A percentile compares a stretch with the other conserved stretches of the same genome.
Conservation (phyloP, 1,284 basidiomycete genomes). For the Phellopilus nigrolimitatus region DNA sequence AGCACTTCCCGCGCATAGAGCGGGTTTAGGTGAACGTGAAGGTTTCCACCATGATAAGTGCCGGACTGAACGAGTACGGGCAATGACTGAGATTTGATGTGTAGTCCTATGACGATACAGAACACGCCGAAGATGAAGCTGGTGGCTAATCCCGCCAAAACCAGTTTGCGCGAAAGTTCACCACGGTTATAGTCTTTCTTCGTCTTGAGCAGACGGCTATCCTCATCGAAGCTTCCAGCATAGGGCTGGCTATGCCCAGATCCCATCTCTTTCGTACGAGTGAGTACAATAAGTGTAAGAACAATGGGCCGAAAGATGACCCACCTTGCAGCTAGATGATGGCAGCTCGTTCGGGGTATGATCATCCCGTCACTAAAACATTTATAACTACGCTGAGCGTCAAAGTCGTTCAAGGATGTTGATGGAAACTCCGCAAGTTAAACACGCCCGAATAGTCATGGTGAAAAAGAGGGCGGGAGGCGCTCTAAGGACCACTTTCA, state of each 20-base stretch:
- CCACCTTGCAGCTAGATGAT: too few relatives aligned
- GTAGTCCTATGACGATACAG: background rate
- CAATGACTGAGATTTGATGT: slow-evolving; percentile 1
- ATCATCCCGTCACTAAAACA: too few relatives aligned
- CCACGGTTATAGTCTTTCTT: background rate
- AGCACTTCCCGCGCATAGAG: background rate
- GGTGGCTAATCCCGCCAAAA: background rate
- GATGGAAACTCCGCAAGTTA: too few relatives aligned
- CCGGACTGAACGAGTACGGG: background rate
- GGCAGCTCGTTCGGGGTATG: too few relatives aligned
- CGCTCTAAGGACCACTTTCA: too few relatives aligned
- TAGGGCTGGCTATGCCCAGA: background rate
- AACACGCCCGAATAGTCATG: too few relatives aligned
- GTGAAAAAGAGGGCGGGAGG: too few relatives aligned
- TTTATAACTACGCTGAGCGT: too few relatives aligned
- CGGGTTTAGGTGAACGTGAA: background rate
- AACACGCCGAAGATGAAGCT: background rate
- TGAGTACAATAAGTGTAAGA: too few relatives aligned
- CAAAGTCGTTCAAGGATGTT: too few relatives aligned
- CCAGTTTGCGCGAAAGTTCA: background rate
- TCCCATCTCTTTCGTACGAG: background rate
- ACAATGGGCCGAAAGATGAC: too few relatives aligned
- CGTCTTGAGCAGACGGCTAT: too few relatives aligned
- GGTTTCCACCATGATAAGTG: background rate
- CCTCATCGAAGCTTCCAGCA: background rate